phyloP scores from a whole-genome alignment of 345 rosid genomes.

The Pugionium cornutum region DNA sequence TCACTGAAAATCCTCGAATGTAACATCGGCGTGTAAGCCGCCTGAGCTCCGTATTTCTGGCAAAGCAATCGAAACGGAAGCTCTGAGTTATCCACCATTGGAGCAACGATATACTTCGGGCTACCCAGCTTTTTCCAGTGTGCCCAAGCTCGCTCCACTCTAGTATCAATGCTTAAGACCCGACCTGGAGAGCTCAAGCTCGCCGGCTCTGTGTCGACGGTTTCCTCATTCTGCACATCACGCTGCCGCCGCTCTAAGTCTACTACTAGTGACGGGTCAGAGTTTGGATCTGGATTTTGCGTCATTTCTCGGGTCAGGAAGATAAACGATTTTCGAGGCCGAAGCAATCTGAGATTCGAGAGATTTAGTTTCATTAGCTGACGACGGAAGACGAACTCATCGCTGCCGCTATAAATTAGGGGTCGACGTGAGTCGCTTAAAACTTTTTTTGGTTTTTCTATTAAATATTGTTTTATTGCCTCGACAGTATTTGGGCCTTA shows the following conservation, averaged over 20 bases:
- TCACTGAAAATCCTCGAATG: slow-evolving; percentile 86
- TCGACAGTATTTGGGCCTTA: too few relatives aligned
- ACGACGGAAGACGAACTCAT: slow-evolving; percentile 50
- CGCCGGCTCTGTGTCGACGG: slow-evolving; percentile 27
- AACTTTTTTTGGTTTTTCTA: neutral
- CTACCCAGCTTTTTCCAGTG: slow-evolving; percentile 77
- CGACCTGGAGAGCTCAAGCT: slow-evolving; percentile 38
- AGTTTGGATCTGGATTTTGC: slow-evolving; percentile 21
- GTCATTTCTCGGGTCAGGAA: slow-evolving; percentile 44
- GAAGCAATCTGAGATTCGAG: slow-evolving; percentile 23
- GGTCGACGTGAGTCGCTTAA: slow-evolving; percentile 8
- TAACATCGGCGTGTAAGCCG: slow-evolving; percentile 93
- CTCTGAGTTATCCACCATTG: slow-evolving; percentile 99
- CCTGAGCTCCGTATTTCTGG: slow-evolving; percentile 84
- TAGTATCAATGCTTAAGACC: slow-evolving; percentile 45
- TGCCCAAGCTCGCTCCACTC: slow-evolving; percentile 75
- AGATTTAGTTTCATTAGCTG: slow-evolving; percentile 52
- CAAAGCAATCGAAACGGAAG: slow-evolving; percentile 95
- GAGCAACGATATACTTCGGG: slow-evolving; percentile 85
- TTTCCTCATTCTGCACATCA: slow-evolving; percentile 16
- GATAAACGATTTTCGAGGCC: slow-evolving; percentile 37
- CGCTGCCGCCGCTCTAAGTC: slow-evolving; percentile 36
- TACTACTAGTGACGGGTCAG: slow-evolving; percentile 32
- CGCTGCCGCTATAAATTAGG: slow-evolving; percentile 55
- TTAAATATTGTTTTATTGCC: too few relatives aligned